Base-by-base conservation (phyloP, 164 flowering plant species). In the Umbellularia californica region DNA sequence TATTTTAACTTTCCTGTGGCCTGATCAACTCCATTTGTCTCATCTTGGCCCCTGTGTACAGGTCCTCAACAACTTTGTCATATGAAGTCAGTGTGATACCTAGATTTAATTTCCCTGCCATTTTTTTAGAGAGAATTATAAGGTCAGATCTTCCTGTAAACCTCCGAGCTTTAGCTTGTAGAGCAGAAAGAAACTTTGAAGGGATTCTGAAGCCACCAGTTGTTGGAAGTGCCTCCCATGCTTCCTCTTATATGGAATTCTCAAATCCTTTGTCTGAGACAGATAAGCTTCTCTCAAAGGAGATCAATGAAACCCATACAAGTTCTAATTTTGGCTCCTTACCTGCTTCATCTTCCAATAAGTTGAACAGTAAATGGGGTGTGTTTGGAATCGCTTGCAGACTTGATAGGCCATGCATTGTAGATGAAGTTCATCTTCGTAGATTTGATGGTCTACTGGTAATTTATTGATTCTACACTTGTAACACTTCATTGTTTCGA, bases 391-490 rank as follows among this genome's bases (percentile, higher is more conserved):
- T 90, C 84, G 82, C 82, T 80, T 93, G 98, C 84, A 79, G 83
- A 68, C 86, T 92, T 79, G 97, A 90, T 76, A 88, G 77, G 81
- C 96, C 88, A 41, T 87, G 94, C 83, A 75, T 86, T 84, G 99
- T 92, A 73, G 97, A 93, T 84, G 97, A 95, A 83, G 93, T 95
- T 86, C 99, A 95, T 82, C 92, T 95, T 70, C 95, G 99, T 66
- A 92, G 97, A 89, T 89, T 84, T 82, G 99, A 95, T 88, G 97
- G 93, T 76, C 80, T 92, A 78, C 83, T 95, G 93, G 98, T 95
- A 93, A 87, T 65, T 77, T 58, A 72, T 81, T 74, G 58, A 74
- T 72, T 77, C 74, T 75, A 72, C 22, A 58, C 70, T 72, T 52
- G 79, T 71, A 15, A 78, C 19, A 23, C 51, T 79, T 27, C 50